These are phyloP conservation scores for Chrysosporium queenslandicum DNA, from an alignment of 2,329 filamentous ascomycete genomes.

Conservation along the genomic window DNA sequence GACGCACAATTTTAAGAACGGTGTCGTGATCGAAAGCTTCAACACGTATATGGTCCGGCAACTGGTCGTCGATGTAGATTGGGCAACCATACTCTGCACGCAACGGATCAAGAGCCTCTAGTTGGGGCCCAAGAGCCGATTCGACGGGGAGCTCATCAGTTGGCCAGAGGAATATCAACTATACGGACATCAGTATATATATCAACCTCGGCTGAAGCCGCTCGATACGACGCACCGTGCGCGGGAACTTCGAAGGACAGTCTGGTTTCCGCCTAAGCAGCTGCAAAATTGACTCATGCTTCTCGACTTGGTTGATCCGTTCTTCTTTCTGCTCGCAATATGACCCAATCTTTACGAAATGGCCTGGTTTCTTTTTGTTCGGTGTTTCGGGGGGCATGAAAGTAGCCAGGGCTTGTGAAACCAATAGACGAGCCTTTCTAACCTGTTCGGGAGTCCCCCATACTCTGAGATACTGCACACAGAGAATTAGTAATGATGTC, in stretches of 20 bases:
- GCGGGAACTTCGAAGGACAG: slow-evolving; percentile 18
- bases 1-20: slow-evolving; percentile 30
- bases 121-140: slow-evolving; percentile 33
- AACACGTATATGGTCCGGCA: slow-evolving; percentile 26
- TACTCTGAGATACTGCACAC: slow-evolving; percentile 19
- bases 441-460: slow-evolving; percentile 24
- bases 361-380: slow-evolving; percentile 19
- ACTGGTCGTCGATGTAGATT: slow-evolving; percentile 30
- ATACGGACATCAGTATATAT: slow-evolving; percentile 8
- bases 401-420: slow-evolving; percentile 18
- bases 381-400: slow-evolving; percentile 4
- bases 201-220: slow-evolving; percentile 3
- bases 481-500: not conserved
- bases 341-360: slow-evolving; percentile 22
- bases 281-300: slow-evolving; percentile 20
- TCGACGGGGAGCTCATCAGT: slow-evolving; percentile 33
- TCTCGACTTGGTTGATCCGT: slow-evolving; percentile 20
- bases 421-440: slow-evolving; percentile 18
- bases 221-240: slow-evolving; percentile 20
- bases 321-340: slow-evolving; percentile 23
- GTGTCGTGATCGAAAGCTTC: slow-evolving; percentile 26
- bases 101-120: slow-evolving; percentile 39
- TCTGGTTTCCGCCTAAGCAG: slow-evolving; percentile 24
- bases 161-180: slow-evolving; percentile 40
- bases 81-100: slow-evolving; percentile 33